Percentiles rank a stretch among this genome's conserved stretches.
phyloP scores from a whole-genome alignment of 1,284 basidiomycete species.

The Fomes fomentarius region DNA sequence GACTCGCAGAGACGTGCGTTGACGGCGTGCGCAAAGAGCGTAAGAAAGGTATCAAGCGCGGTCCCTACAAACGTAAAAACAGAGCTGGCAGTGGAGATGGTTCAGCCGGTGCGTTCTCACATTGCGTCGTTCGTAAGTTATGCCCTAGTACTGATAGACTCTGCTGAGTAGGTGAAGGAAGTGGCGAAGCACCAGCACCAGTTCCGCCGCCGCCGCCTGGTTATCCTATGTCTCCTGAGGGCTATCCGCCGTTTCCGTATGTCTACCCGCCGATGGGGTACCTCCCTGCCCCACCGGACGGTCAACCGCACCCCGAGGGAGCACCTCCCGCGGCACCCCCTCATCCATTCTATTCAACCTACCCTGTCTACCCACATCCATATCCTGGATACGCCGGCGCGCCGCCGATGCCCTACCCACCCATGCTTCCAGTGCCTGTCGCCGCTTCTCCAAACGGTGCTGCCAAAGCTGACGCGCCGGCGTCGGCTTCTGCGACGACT shows the following conservation, averaged over 20 bases:
- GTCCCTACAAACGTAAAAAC: constrained; percentile 82
- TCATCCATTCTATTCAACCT: constrained; percentile 35
- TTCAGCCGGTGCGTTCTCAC: constrained; percentile 6
- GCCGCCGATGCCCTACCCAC: constrained; percentile 30
- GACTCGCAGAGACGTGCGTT: constrained; percentile 66
- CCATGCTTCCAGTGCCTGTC: constrained; percentile 21
- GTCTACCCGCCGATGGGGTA: constrained; percentile 42
- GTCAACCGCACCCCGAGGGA: constrained; percentile 38
- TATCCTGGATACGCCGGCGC: constrained; percentile 31
- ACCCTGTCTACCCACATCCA: constrained; percentile 20
- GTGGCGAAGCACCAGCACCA: constrained; percentile 28
- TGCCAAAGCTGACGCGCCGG: constrained; percentile 24
- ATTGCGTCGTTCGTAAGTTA: constrained; percentile 32
- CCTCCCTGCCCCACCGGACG: constrained; percentile 38
- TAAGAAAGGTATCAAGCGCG: constrained; percentile 85
- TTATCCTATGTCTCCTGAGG: constrained; percentile 51
- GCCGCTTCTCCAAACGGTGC: constrained; percentile 15
- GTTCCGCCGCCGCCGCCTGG: constrained; percentile 33
- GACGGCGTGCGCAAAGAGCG: constrained; percentile 83
- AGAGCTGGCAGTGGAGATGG: constrained; percentile 40
- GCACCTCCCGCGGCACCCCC: constrained; percentile 28
- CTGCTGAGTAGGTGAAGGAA: constrained; percentile 23
- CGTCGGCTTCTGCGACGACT: constrained; percentile 21
- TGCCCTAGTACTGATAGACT: constrained; percentile 12
- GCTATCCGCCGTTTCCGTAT: constrained; percentile 59